Base-by-base conservation (phyloP, 306 rosid species). In the Malus domestica region DNA sequence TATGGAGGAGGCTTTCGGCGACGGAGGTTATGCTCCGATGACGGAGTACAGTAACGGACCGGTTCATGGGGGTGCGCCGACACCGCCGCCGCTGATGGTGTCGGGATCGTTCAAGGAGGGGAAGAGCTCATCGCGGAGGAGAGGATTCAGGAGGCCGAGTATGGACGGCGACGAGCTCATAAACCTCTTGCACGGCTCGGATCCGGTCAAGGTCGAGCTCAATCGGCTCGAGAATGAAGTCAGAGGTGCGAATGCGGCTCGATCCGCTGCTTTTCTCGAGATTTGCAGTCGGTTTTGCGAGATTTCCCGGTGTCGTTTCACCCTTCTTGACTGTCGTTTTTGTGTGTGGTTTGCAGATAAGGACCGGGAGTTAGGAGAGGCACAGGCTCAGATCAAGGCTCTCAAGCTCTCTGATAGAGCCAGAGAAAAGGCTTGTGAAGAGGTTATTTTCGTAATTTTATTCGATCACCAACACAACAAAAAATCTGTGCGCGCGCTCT, bases 161-260 rank as follows among this genome's bases (percentile, higher is more conserved):
- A 68, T 96, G 76, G 99, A 96, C 52, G 97, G 97, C 45, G 99
- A 96, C 33, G 99, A 96, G 90, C 87, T 96, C 83, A 71, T 96
- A 60, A 96, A 93, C 85, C 74, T 96, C 61, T 64, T 96, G 75
- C 98, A 90, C 87, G 99, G 99, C 69, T 96, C 99, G 94, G 98
- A 96, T 96, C 99, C 99, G 91, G 99, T 96, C 74, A 96, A 93
- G 85, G 88, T 96, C 75, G 99, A 96, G 94, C 99, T 96, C 75
- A 96, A 90, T 91, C 93, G 99, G 74, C 93, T 92, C 38, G 99
- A 93, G 88, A 96, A 96, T 80, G 99, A 96, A 85, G 98, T 96
- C 76, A 88, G 93, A 96, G 99, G 99, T 96, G 83, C 57, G 80
- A 96, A 92, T 91, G 98, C 73, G 71, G 90, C 73, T 92, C 93